phyloP scores from a whole-genome alignment of 2,329 filamentous ascomycete genomes.

The Podosphaera fusca region DNA sequence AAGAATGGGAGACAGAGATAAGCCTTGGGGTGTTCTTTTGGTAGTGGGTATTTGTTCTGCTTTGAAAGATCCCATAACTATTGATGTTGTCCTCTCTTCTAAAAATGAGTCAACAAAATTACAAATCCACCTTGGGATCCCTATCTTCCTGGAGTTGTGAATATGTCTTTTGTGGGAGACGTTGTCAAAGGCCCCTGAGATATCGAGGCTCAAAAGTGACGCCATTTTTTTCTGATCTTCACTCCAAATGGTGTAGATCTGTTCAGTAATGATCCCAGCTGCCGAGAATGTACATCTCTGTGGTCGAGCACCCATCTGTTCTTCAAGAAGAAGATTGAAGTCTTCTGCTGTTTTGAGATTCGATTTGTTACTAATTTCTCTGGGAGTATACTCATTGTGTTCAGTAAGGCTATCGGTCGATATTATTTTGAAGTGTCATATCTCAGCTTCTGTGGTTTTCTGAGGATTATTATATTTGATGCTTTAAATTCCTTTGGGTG shows the following conservation, averaged over 20 bases:
- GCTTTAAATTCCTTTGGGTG: neutral
- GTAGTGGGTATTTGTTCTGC: neutral
- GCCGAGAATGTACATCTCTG: neutral
- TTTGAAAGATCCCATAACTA: neutral
- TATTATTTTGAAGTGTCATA: neutral
- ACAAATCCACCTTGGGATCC: neutral
- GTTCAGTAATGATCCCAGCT: neutral
- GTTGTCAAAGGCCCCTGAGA: neutral
- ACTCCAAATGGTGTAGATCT: neutral
- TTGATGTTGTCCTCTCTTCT: neutral
- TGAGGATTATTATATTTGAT: neutral
- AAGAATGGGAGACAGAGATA: neutral
- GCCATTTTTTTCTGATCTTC: neutral
- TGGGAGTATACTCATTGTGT: neutral
- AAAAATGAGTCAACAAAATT: neutral
- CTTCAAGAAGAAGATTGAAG: neutral
- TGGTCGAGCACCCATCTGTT: neutral
- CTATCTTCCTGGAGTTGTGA: neutral
- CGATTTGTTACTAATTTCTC: neutral
- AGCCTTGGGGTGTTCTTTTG: neutral
- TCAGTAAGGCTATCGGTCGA: neutral
- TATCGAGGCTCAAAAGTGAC: neutral
- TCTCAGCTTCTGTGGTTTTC: conserved; percentile 1
- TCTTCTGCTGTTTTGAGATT: neutral
- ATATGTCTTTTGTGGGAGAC: neutral